Evolutionary conservation across 352 stramenopile genomes (phyloP).

Genomic region (Globisporangium nodosum): DNA sequence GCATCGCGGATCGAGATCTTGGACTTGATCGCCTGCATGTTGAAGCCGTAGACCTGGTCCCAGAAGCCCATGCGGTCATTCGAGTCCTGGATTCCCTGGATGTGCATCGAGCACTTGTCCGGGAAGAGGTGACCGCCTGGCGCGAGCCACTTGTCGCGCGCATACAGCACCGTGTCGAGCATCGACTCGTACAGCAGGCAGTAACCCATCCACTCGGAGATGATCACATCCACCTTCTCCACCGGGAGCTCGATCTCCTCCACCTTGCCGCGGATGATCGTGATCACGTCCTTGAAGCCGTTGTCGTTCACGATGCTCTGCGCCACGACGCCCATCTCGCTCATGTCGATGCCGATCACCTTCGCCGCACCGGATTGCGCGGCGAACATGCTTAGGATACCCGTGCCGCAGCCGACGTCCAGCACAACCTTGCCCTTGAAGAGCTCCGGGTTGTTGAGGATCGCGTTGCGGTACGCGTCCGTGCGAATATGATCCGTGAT

Average conservation of each 20-base stretch:
- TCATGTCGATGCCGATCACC: conserved; percentile 95
- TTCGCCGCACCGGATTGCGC: conserved; percentile 86
- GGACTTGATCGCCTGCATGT: conserved; percentile 96
- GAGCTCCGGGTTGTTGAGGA: conserved; percentile 95
- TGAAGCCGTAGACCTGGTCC: conserved; percentile 98
- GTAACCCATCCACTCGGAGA: conserved; percentile 99
- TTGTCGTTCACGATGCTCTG: conserved; percentile 94
- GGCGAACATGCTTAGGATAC: conserved; percentile 98
- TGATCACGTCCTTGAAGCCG: conserved; percentile 87
- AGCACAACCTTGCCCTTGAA: conserved; percentile 97
- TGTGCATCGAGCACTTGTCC: conserved; percentile 95
- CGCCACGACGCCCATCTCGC: conserved; percentile 92
- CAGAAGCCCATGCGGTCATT: conserved; percentile 87
- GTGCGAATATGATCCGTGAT: conserved; percentile 91
- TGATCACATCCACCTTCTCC: conserved; percentile 94
- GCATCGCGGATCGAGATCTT: conserved; percentile 93
- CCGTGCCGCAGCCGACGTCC: conserved; percentile 96
- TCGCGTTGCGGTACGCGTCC: conserved; percentile 96
- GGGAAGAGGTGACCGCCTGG: conserved; percentile 94
- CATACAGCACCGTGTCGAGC: conserved; percentile 95
- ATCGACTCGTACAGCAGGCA: conserved; percentile 97
- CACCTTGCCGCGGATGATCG: conserved; percentile 94
- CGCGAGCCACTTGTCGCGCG: conserved; percentile 95
- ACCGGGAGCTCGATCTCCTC: conserved; percentile 92
- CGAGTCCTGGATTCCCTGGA: conserved; percentile 77